A percentile compares a stretch with the other conserved stretches of the same genome.
These are phyloP conservation scores for Backusella morwellensis DNA, from an alignment of 192 early-diverging fungal genomes.

Conservation along the genomic window DNA sequence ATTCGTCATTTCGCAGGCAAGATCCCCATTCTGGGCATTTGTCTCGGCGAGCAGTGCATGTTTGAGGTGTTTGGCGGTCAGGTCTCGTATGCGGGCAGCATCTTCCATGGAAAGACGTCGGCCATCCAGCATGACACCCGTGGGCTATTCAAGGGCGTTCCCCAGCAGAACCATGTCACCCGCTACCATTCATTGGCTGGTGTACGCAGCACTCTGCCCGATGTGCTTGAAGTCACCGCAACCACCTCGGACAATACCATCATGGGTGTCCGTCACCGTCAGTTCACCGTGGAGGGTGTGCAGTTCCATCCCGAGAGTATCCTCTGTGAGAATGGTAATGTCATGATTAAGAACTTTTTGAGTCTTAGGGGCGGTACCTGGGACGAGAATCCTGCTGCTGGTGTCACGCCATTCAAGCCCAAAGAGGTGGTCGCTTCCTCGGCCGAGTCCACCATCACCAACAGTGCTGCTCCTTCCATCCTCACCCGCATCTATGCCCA, in stretches of 20 bases:
- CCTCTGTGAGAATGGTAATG: conserved; percentile 85
- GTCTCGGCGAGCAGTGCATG: conserved; percentile 98
- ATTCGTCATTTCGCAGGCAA: conserved; percentile 89
- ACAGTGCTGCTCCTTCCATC: conserved; percentile 57
- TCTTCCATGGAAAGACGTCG: conserved; percentile 97
- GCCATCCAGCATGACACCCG: conserved; percentile 85
- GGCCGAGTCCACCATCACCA: conserved; percentile 16
- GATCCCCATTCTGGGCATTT: conserved; percentile 95
- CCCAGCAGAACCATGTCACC: conserved; percentile 86
- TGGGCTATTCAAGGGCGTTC: conserved; percentile 82
- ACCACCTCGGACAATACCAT: conserved; percentile 79
- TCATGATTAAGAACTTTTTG: conserved; percentile 90
- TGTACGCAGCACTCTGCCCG: conserved; percentile 74
- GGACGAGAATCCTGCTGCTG: conserved; percentile 61
- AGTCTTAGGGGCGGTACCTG: conserved; percentile 85
- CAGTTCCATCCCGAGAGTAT: conserved; percentile 99
- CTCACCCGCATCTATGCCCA: conserved; percentile 80
- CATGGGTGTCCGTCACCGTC: conserved; percentile 94
- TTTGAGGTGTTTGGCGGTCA: conserved; percentile 93
- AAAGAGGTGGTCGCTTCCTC: neutral
- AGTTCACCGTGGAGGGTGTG: conserved; percentile 89
- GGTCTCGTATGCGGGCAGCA: conserved; percentile 91
- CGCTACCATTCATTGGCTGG: conserved; percentile 97
- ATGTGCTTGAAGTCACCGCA: conserved; percentile 81
- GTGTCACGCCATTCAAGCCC: conserved; percentile 22